phyloP scores from a whole-genome alignment of 2,329 filamentous ascomycete genomes.

The Fusarium sp. region DNA sequence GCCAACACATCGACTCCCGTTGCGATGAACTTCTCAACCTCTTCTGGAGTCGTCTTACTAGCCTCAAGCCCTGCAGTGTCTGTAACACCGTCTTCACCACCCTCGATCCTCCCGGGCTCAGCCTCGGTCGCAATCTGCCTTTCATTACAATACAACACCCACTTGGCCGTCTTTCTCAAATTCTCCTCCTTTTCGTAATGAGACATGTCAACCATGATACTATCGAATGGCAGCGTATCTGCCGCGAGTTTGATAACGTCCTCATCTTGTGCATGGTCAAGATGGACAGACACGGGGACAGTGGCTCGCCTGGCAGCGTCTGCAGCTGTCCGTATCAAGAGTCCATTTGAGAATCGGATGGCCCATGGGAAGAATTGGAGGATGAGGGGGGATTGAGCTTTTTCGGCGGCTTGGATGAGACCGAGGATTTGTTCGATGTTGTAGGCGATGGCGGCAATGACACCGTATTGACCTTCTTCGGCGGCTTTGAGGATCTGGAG shows the following conservation, averaged over 20 bases:
- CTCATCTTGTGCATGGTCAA: not conserved
- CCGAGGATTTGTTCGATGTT: slow-evolving; percentile 79
- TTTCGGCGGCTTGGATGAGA: slow-evolving; percentile 75
- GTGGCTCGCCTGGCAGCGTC: not conserved
- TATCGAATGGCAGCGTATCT: not conserved
- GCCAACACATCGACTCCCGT: not conserved
- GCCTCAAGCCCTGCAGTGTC: slow-evolving; percentile 64
- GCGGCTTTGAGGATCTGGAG: slow-evolving; percentile 9
- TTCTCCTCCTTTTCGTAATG: not conserved
- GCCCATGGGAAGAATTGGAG: not conserved
- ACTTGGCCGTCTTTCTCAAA: slow-evolving; percentile 50
- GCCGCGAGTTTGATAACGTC: not conserved
- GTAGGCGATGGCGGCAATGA: slow-evolving; percentile 53
- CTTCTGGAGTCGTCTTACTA: slow-evolving; percentile 49
- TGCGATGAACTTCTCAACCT: not conserved
- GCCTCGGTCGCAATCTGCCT: slow-evolving; percentile 12
- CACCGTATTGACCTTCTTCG: slow-evolving; percentile 13
- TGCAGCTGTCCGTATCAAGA: not conserved
- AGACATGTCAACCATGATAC: not conserved
- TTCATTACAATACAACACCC: slow-evolving; percentile 9
- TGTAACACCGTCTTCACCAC: slow-evolving; percentile 54
- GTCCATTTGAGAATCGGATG: not conserved
- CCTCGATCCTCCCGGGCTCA: slow-evolving; percentile 47
- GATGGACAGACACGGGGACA: not conserved
- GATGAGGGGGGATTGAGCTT: slow-evolving; percentile 66